Conservation (phyloP, 805 yeast genomes). For the Candida maris region DNA sequence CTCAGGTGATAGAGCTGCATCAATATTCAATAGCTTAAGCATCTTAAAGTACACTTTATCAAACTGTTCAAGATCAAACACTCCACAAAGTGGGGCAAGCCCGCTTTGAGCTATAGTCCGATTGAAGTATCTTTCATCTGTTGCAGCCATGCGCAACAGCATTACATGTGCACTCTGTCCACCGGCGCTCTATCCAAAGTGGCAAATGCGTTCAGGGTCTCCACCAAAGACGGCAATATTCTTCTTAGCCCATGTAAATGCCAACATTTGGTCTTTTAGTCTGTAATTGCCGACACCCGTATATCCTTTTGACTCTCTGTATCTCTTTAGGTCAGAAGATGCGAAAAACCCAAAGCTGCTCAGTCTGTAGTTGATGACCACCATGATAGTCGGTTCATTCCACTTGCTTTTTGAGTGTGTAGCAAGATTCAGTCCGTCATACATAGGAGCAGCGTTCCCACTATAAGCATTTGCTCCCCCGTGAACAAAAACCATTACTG, state of each 20-base stretch:
- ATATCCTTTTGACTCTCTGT: slow-evolving; percentile 15
- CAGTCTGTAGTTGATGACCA: slow-evolving; percentile 31
- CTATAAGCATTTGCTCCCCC: slow-evolving; percentile 12
- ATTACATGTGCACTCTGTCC: slow-evolving; percentile 5
- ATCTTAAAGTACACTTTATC: slow-evolving; percentile 10
- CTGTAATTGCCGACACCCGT: slow-evolving; percentile 29
- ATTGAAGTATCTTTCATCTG: slow-evolving; percentile 5
- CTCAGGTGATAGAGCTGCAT: slow-evolving; percentile 1
- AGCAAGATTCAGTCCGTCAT: slow-evolving; percentile 4
- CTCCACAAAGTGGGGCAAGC: slow-evolving; percentile 11
- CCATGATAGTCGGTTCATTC: slow-evolving; percentile 3
- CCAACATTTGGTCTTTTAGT: slow-evolving; percentile 41
- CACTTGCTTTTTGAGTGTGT: slow-evolving; percentile 3
- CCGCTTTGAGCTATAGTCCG: slow-evolving; percentile 15
- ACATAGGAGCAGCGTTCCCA: slow-evolving; percentile 4
- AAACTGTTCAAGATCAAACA: slow-evolving; percentile 7
- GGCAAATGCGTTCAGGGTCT: slow-evolving; percentile 14
- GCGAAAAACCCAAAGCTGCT: slow-evolving; percentile 33
- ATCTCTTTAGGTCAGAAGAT: slow-evolving; percentile 32
- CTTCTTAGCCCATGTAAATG: slow-evolving; percentile 39
- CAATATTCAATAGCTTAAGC: slow-evolving; percentile 10
- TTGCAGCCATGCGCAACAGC: slow-evolving; percentile 3
- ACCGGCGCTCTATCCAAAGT: slow-evolving; percentile 23
- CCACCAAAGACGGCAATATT: slow-evolving; percentile 31
- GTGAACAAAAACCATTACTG: slow-evolving; percentile 13